Conservation (phyloP, 78 protist genomes). For the Anaeramoeba flamelloides region DNA sequence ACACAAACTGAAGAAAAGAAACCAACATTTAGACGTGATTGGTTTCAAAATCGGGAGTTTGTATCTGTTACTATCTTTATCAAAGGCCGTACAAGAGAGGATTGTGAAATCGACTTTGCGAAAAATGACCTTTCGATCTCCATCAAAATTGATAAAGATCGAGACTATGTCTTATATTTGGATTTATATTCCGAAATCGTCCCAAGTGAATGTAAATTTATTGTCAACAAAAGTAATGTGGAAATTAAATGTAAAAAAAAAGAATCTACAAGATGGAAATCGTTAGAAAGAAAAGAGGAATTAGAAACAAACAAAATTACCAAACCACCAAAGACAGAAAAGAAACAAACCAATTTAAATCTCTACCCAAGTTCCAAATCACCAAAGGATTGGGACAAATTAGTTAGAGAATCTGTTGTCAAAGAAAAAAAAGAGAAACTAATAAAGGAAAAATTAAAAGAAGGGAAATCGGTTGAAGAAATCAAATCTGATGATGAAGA, state of each 20-base stretch:
- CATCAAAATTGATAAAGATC: background rate
- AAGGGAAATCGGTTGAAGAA: slow-evolving; percentile 15
- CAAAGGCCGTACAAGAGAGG: slow-evolving; percentile 23
- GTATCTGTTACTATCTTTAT: slow-evolving; percentile 35
- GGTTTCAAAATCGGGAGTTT: slow-evolving; percentile 45
- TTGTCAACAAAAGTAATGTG: slow-evolving; percentile 14
- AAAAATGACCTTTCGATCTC: no score
- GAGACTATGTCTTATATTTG: slow-evolving; percentile 3
- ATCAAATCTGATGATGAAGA: background rate
- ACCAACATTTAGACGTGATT: slow-evolving; percentile 50
- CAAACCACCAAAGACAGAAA: background rate
- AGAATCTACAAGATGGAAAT: slow-evolving; percentile 8
- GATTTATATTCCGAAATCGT: background rate
- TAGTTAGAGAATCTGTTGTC: slow-evolving; percentile 22
- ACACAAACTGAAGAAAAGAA: no score
- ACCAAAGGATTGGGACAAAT: slow-evolving; percentile 52
- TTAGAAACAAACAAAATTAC: background rate
- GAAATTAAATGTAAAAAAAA: slow-evolving; percentile 21
- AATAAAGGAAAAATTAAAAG: slow-evolving; percentile 54
- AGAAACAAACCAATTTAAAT: background rate
- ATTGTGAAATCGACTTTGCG: slow-evolving; percentile 18
- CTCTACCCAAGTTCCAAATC: background rate
- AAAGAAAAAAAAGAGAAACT: slow-evolving; percentile 41
- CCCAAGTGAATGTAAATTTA: background rate
- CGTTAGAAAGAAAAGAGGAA: slow-evolving; percentile 15